Percentiles rank a stretch among this genome's conserved stretches.
phyloP scores from a whole-genome alignment of 192 early-diverging fungal species.

The Oehlia diaphana region DNA sequence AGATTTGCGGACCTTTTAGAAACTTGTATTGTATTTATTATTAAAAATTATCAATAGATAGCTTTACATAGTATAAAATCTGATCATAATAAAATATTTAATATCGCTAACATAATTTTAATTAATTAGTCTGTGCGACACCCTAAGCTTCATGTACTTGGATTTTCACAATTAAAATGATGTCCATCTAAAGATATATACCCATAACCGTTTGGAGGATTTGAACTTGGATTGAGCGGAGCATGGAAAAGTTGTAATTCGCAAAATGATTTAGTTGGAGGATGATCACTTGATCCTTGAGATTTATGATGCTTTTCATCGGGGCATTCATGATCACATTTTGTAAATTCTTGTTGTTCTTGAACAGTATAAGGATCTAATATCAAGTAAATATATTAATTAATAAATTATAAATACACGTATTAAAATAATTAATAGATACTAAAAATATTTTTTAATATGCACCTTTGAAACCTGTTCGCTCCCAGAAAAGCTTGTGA shows the following conservation, averaged over 20 bases:
- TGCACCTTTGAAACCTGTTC: constrained; percentile 29
- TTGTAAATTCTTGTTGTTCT: constrained; percentile 15
- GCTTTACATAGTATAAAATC: no score
- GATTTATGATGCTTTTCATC: constrained; percentile 12
- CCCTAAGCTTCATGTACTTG: not conserved
- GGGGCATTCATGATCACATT: constrained; percentile 21
- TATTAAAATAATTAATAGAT: not conserved
- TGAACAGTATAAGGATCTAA: constrained; percentile 20
- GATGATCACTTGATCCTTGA: not conserved
- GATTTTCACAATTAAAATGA: constrained; percentile 26
- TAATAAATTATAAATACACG: not conserved
- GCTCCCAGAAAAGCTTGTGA: constrained; percentile 27
- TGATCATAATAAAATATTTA: no score
- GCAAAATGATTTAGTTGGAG: constrained; percentile 2
- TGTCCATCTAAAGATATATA: constrained; percentile 31
- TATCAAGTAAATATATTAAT: not conserved
- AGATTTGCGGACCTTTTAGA: no score
- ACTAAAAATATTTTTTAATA: not conserved
- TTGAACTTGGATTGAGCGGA: not conserved
- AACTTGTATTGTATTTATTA: no score
- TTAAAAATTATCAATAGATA: no score
- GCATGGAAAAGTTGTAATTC: constrained; percentile 13
- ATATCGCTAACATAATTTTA: no score
- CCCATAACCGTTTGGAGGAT: constrained; percentile 9
- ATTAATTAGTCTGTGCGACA: no score